Evolutionary conservation across 2,329 filamentous ascomycete genomes (phyloP).

Genomic region (Venturia pyrina): DNA sequence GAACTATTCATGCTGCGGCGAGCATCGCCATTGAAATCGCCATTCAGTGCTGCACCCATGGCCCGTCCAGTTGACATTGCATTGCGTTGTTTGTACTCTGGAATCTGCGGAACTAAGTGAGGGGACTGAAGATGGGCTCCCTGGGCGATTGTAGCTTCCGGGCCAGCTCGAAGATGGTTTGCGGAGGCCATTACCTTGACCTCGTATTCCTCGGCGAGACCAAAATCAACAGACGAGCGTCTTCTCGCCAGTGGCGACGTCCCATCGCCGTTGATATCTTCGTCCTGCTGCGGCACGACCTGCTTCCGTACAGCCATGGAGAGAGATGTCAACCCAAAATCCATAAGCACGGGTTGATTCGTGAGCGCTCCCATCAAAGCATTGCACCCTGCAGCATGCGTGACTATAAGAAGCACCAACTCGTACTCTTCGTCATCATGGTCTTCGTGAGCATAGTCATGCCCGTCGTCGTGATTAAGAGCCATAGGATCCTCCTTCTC

Average conservation of each 20-base stretch:
- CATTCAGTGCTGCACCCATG: conserved; percentile 14
- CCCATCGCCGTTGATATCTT: not conserved
- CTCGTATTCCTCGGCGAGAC: conserved; percentile 54
- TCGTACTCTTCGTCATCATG: conserved; percentile 57
- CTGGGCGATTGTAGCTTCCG: conserved; percentile 27
- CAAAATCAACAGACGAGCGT: conserved; percentile 32
- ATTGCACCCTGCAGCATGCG: conserved; percentile 93
- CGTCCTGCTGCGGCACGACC: conserved; percentile 6
- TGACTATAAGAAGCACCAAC: conserved; percentile 76
- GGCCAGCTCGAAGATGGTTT: conserved; percentile 55
- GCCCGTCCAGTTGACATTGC: conserved; percentile 19
- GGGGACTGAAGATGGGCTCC: conserved; percentile 23
- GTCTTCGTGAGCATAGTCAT: conserved; percentile 27
- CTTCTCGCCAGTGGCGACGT: conserved; percentile 17
- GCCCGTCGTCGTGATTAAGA: conserved; percentile 25
- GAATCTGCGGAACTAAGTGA: conserved; percentile 16
- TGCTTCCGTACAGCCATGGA: conserved; percentile 69
- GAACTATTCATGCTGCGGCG: conserved; percentile 24
- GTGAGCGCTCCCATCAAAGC: conserved; percentile 87
- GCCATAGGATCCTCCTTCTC: conserved; percentile 25
- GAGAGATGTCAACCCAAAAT: conserved; percentile 81
- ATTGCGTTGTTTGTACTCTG: conserved; percentile 14
- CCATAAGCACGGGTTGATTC: conserved; percentile 80
- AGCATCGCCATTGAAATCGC: not conserved
- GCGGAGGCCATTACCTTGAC: conserved; percentile 64